A percentile compares a stretch with the other conserved stretches of the same genome.
These are phyloP conservation scores for Stemphylium lycopersici DNA, from an alignment of 2,329 filamentous ascomycete genomes.

Conservation along the genomic window DNA sequence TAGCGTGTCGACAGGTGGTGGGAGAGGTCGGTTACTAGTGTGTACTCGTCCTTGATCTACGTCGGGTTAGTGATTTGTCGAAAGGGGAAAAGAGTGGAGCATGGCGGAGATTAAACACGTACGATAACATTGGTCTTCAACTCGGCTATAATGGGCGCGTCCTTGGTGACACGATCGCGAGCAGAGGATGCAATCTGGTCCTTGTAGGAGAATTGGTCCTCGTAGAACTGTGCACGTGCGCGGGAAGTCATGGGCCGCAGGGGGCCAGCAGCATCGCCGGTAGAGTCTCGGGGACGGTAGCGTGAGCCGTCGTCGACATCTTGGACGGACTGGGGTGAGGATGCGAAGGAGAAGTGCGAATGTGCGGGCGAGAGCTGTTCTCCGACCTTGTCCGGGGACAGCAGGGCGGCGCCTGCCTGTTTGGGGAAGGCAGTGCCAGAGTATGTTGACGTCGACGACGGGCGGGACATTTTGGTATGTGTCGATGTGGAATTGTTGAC, in stretches of 20 bases:
- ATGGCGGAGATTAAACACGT: constrained; percentile 35
- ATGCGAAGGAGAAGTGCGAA: constrained; percentile 48
- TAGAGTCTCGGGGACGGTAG: constrained; percentile 25
- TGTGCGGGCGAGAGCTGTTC: constrained; percentile 44
- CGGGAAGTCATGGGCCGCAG: constrained; percentile 22
- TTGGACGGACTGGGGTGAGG: constrained; percentile 39
- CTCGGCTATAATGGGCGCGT: constrained; percentile 56
- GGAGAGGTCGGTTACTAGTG: constrained; percentile 75
- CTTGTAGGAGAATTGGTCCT: constrained; percentile 48
- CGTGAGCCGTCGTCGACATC: constrained; percentile 23
- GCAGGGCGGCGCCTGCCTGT: constrained; percentile 40
- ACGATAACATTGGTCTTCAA: constrained; percentile 60
- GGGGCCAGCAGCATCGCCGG: constrained; percentile 25
- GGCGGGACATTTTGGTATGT: constrained; percentile 44
- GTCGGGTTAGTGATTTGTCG: constrained; percentile 28
- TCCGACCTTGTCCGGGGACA: constrained; percentile 33
- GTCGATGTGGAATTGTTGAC: constrained; percentile 40
- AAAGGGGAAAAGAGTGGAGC: constrained; percentile 13
- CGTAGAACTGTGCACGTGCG: constrained; percentile 46
- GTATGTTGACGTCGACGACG: constrained; percentile 44
- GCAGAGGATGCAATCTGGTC: constrained; percentile 41
- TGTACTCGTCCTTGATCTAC: constrained; percentile 76
- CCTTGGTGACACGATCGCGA: constrained; percentile 52
- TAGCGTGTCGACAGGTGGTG: constrained; percentile 76
- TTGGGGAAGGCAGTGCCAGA: constrained; percentile 44